phyloP scores from a whole-genome alignment of 2,329 filamentous ascomycete genomes.

The Xylaria sp. region DNA sequence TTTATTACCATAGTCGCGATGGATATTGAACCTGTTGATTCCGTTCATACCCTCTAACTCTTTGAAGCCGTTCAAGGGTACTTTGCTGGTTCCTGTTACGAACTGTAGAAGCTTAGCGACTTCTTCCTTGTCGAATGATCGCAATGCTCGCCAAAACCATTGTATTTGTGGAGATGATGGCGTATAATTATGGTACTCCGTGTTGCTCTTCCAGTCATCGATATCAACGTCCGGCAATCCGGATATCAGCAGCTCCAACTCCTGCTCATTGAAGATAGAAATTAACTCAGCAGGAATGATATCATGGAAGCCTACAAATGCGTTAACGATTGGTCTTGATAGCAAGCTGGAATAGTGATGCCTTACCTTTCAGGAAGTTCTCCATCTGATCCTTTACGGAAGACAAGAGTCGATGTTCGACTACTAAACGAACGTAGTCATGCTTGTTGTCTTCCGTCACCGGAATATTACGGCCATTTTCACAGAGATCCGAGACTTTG shows the following conservation, averaged over 20 bases:
- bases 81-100: slow-evolving; percentile 97
- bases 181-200: slow-evolving; percentile 97
- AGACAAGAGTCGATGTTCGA: slow-evolving; percentile 89
- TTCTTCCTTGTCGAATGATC: slow-evolving; percentile 98
- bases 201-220: slow-evolving; percentile 99
- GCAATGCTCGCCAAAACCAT: slow-evolving; percentile 98
- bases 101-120: slow-evolving; percentile 96
- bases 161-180: slow-evolving; percentile 95
- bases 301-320: slow-evolving; percentile 81
- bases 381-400: slow-evolving; percentile 96
- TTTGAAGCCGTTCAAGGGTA: slow-evolving; percentile 97
- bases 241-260: slow-evolving; percentile 94
- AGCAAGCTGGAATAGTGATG: slow-evolving; percentile 13
- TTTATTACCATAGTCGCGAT: slow-evolving; percentile 96
- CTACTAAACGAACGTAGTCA: slow-evolving; percentile 92
- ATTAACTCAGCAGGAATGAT: slow-evolving; percentile 95
- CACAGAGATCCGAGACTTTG: slow-evolving; percentile 83
- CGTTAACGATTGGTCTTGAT: slow-evolving; percentile 40
- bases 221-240: slow-evolving; percentile 96
- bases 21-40: slow-evolving; percentile 97
- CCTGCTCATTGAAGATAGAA: slow-evolving; percentile 98
- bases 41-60: slow-evolving; percentile 99
- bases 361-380: slow-evolving; percentile 80
- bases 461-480: slow-evolving; percentile 86
- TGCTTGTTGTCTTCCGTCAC: slow-evolving; percentile 99